phyloP scores from a whole-genome alignment of 1,284 basidiomycete species.

The Hypsizygus ulmarius region DNA sequence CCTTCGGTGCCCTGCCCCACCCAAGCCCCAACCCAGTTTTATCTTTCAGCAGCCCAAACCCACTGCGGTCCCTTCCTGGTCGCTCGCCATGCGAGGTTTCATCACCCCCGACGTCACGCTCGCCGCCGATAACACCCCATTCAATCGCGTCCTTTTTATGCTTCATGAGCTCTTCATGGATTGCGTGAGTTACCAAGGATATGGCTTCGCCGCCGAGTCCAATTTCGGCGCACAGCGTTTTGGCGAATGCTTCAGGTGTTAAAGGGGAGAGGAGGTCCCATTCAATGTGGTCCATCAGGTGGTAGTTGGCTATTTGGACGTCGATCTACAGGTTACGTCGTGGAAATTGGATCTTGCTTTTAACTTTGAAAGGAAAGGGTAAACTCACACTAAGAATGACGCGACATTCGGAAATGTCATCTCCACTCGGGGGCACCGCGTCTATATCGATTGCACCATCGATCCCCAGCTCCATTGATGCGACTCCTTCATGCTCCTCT shows the following conservation, averaged over 20 bases:
- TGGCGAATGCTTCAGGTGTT: constrained; percentile 86
- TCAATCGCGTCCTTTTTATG: constrained; percentile 95
- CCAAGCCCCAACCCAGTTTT: constrained; percentile 75
- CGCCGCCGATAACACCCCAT: constrained; percentile 79
- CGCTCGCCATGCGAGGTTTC: constrained; percentile 29
- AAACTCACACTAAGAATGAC: constrained; percentile 83
- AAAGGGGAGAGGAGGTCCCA: constrained; percentile 95
- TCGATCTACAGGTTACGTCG: constrained; percentile 84
- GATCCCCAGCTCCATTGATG: constrained; percentile 71
- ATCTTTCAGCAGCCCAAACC: constrained; percentile 60
- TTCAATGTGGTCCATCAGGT: constrained; percentile 93
- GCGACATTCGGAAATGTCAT: constrained; percentile 79
- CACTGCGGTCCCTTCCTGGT: constrained; percentile 44
- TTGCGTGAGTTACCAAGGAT: constrained; percentile 87
- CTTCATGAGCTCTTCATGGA: constrained; percentile 93
- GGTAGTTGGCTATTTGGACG: constrained; percentile 92
- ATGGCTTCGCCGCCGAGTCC: constrained; percentile 86
- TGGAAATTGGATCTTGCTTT: neutral
- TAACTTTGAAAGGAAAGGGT: neutral
- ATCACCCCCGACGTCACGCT: constrained; percentile 38
- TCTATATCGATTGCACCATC: constrained; percentile 56
- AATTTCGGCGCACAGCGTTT: constrained; percentile 80
- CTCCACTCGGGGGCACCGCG: constrained; percentile 40
- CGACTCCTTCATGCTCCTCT: constrained; percentile 83
- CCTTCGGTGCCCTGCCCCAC: constrained; percentile 66